phyloP scores from a whole-genome alignment of 2,329 filamentous ascomycete species.

The Fusarium metavorans region DNA sequence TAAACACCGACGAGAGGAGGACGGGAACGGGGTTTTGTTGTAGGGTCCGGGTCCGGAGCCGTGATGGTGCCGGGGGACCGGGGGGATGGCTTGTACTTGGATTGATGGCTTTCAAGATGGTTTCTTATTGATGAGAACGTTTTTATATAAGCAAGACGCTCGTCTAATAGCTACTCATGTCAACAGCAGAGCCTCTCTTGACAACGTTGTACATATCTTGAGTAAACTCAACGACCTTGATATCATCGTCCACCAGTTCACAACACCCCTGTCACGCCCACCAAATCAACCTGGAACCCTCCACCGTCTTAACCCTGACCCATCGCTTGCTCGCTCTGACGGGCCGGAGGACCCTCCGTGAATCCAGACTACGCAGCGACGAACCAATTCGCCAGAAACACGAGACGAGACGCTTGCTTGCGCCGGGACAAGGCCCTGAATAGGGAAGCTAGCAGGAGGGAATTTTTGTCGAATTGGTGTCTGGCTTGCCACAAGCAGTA shows the following conservation, averaged over 20 bases:
- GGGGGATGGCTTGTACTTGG: neutral
- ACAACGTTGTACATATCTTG: neutral
- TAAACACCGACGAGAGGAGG: constrained; percentile 7
- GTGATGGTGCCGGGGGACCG: neutral
- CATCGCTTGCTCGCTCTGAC: neutral
- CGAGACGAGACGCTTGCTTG: neutral
- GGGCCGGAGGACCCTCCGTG: constrained; percentile 1
- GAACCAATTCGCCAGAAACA: neutral
- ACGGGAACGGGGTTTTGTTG: constrained; percentile 18
- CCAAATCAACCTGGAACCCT: constrained; percentile 17
- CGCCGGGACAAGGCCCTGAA: constrained; percentile 19
- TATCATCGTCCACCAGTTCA: neutral
- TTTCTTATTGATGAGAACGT: neutral
- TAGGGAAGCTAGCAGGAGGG: constrained; percentile 5
- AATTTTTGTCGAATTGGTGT: neutral
- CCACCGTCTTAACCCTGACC: constrained; percentile 6
- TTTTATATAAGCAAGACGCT: neutral
- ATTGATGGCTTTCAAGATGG: neutral
- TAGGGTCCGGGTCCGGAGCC: constrained; percentile 5
- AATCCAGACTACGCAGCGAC: constrained; percentile 1
- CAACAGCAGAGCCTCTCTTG: neutral
- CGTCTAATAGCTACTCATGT: neutral
- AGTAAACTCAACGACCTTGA: neutral
- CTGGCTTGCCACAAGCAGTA: neutral
- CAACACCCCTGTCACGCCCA: neutral